Evolutionary conservation across 352 stramenopile genomes (phyloP), one percentile per base, ranked within the genome.

Genomic region (Discostella stelligera): DNA sequence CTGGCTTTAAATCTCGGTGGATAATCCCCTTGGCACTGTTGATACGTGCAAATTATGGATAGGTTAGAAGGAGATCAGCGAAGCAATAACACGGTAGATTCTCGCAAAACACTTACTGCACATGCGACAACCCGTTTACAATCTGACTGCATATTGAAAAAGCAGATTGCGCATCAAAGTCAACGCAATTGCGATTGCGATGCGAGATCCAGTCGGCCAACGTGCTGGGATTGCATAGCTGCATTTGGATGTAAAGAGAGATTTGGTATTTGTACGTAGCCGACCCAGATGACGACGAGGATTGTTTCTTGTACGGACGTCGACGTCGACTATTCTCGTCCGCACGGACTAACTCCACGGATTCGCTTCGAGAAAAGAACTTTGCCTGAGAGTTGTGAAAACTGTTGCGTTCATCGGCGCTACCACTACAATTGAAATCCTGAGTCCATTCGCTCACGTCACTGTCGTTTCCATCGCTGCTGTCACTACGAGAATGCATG

Each of bases 191-290:
- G 11, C 60, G 39, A 75, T 91, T 89, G 10, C 79, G 63, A 62
- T 85, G 48, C 54, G 75, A 74, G 30, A 91, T 91, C 77, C 80
- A 93, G 66, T 91, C 86, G 48, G 81, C 80, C 11, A 93, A 69
- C 3, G 84, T 91, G 16, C 44, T 74, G 7, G 88, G 74, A 53
- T 84, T 72, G 71, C 88, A 93, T 8, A 93, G 74, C 66, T 93
- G 77, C 88, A 93, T 93, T 80, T 93, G 88, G 54, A 93, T 92
- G 54, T 83, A 93, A 0, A 93, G 62, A 59, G 71, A 88, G 58
- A 91, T 90, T 66, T 85, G 78, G 72, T 93, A 91, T 46, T 74
- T 86, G 66, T 91, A 91, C 0, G 53, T 23, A 32, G 67, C 32
- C 56, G 55, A 62, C 58, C 61, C 23, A 20, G 39, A 41, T 50